A percentile compares a stretch with the other conserved stretches of the same genome.
Conservation (phyloP, 805 yeast species). For the Teunomyces tritomae region DNA sequence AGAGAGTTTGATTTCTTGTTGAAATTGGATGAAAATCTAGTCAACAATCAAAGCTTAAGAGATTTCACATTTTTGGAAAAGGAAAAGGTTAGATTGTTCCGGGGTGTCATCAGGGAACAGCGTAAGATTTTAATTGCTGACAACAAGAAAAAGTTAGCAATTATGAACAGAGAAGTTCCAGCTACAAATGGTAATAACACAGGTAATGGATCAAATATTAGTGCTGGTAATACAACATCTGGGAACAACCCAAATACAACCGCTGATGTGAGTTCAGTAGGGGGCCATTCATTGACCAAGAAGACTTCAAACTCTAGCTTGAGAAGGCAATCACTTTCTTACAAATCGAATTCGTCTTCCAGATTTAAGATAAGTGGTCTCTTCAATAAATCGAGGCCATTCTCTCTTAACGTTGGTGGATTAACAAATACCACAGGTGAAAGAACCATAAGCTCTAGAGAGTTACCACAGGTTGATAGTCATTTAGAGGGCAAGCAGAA, state of each 20-base stretch:
- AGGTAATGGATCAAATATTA: neutral
- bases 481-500: conserved; percentile 45
- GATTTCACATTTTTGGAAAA: conserved; percentile 31
- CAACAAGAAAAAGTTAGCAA: conserved; percentile 28
- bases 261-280: neutral
- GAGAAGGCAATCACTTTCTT: conserved; percentile 38
- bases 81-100: conserved; percentile 27
- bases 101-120: conserved; percentile 30
- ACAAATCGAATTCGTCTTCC: conserved; percentile 38
- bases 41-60: conserved; percentile 31
- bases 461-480: conserved; percentile 55
- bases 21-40: conserved; percentile 39
- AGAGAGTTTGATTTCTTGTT: conserved; percentile 53
- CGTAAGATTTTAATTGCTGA: conserved; percentile 29
- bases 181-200: neutral
- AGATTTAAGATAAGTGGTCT: conserved; percentile 57
- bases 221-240: conserved; percentile 2
- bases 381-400: conserved; percentile 56
- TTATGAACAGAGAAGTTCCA: conserved; percentile 13
- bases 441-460: conserved; percentile 46
- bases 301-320: conserved; percentile 28
- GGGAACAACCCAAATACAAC: neutral
- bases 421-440: conserved; percentile 35
- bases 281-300: conserved; percentile 19
- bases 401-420: conserved; percentile 49